Percentiles rank a stretch among this genome's conserved stretches.
Conservation (phyloP, 2,329 filamentous ascomycete genomes). For the Dactylellina haptotyla region DNA sequence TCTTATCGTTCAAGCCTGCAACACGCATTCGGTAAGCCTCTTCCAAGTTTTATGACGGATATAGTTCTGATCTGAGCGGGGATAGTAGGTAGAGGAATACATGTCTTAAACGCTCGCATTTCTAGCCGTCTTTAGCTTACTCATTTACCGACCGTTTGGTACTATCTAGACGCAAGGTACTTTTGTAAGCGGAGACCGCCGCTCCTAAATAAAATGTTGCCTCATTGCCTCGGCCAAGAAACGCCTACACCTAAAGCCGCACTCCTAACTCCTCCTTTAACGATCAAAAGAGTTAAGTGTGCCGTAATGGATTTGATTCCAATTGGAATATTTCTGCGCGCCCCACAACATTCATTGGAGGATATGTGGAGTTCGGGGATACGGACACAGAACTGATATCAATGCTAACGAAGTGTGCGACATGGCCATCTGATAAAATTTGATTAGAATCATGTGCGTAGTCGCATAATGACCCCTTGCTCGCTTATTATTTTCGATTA, state of each 20-base stretch:
- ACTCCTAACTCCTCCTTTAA: too few relatives aligned
- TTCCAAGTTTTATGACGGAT: constrained; percentile 20
- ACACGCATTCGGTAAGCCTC: constrained; percentile 28
- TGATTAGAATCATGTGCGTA: constrained; percentile 30
- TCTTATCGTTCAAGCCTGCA: not conserved
- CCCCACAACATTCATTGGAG: not conserved
- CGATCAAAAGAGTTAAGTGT: too few relatives aligned
- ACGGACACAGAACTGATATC: not conserved
- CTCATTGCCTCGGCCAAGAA: too few relatives aligned
- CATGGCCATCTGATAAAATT: constrained; percentile 37
- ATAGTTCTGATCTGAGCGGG: constrained; percentile 4
- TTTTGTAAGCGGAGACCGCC: not conserved
- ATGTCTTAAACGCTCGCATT: constrained; percentile 7
- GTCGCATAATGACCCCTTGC: constrained; percentile 37
- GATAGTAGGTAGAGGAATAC: not conserved
- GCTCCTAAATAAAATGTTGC: not conserved
- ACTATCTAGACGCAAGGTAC: constrained; percentile 16
- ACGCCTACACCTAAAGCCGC: not conserved
- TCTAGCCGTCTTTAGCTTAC: constrained; percentile 8
- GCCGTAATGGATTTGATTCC: constrained; percentile 6
- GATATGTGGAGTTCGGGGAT: too few relatives aligned
- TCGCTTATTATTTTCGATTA: too few relatives aligned
- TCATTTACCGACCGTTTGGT: constrained; percentile 47
- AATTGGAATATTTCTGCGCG: constrained; percentile 27
- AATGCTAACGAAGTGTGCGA: constrained; percentile 2